Base-by-base conservation (phyloP, 305 asterid species). In the Fraxinus paxiana region DNA sequence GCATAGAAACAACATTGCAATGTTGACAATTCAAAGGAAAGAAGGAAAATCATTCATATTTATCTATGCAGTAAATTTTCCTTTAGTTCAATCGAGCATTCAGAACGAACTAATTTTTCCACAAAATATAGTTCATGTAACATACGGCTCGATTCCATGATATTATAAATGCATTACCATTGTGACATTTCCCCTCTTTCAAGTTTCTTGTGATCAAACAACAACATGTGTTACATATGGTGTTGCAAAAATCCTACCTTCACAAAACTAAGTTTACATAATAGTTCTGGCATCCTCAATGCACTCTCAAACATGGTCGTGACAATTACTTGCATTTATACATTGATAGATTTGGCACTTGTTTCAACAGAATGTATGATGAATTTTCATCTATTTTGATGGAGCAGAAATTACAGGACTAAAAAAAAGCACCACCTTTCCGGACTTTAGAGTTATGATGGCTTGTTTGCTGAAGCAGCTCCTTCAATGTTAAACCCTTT, bases 361-460 rank as follows among this genome's bases (percentile, higher is more conserved):
- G 28, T 26, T 34, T 63, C 41, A 26, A 63, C 48, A 9, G 65
- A 6, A 73, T 37, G 46, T 56, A 31, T 81, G 48, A 33, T 22
- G 17, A n/a, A 43, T 80, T 67, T 65, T 41, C 75, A 72, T 71
- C 73, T 61, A 41, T 33, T 38, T 38, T 71, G 15, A 69, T n/a
- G 26, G 28, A 78, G 77, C 5, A 67, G 12, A 82, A 75, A 80
- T 9, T 17, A 63, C 15, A 35, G 46, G 17, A 54, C 20, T 33
- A 61, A 65, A 20, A 77, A 2, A 18, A 76, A 15, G 61, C 24
- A 76, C 3, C 74, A 93, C 98, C 98, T 89, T 88, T 93, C 33
- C 99, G 97, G 80, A 90, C 94, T 92, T 93, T 94, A n/a, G 95
- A 89, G 88, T 92, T 96, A 87, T 96, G 95, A 85, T 96, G 99